phyloP scores from a whole-genome alignment of 345 rosid genomes.

The Geranium brycei region DNA sequence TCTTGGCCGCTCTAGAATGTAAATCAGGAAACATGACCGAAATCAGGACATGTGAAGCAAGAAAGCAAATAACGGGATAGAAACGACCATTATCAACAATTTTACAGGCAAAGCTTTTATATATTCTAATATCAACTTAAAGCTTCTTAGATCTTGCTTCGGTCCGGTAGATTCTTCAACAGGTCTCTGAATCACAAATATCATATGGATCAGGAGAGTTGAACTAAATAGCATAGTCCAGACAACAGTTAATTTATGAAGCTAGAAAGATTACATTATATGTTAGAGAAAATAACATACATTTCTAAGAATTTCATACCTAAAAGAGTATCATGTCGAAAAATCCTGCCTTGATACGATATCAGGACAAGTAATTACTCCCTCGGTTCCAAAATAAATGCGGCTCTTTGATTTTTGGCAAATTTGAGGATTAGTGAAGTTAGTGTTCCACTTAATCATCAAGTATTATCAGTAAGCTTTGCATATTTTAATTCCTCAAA shows the following conservation, averaged over 20 bases:
- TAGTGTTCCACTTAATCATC: no score
- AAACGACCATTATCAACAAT: no score
- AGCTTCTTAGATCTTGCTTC: slow-evolving; percentile 74
- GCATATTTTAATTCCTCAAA: background rate
- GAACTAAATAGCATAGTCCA: background rate
- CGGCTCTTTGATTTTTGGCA: no score
- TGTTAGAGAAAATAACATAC: no score
- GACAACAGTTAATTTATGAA: background rate
- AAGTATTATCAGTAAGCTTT: no score
- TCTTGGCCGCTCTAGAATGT: slow-evolving; percentile 65
- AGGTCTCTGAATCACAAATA: slow-evolving; percentile 45
- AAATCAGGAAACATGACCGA: background rate
- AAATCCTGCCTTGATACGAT: no score
- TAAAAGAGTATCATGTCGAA: no score
- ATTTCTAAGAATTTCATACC: no score
- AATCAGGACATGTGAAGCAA: background rate
- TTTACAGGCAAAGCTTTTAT: slow-evolving; percentile 48
- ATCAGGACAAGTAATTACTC: no score
- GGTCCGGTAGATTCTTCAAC: slow-evolving; percentile 47
- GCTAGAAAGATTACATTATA: background rate
- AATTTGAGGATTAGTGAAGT: no score
- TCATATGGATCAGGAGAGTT: slow-evolving; percentile 7
- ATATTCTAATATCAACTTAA: slow-evolving; percentile 70
- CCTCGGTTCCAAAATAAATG: no score
- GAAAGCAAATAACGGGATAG: background rate